phyloP scores from a whole-genome alignment of 495 filamentous ascomycete species.

The Podospora pseudocomata region DNA sequence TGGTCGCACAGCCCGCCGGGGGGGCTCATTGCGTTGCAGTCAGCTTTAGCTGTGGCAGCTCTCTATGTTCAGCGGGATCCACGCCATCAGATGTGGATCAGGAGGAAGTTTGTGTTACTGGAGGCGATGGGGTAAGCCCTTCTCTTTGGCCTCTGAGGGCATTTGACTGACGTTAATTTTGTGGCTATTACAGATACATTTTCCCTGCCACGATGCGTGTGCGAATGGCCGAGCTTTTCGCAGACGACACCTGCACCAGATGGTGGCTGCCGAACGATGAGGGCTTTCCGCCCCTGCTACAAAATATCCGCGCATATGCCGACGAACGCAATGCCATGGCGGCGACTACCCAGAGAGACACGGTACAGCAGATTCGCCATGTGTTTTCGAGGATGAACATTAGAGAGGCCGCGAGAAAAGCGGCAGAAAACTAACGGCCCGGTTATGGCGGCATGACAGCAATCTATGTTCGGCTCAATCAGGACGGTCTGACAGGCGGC shows the following conservation, averaged over 20 bases:
- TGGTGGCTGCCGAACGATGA: slow-evolving; percentile 91
- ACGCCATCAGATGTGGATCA: slow-evolving; percentile 76
- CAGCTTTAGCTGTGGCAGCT: slow-evolving; percentile 68
- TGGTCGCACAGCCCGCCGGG: slow-evolving; percentile 70
- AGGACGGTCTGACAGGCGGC: not conserved
- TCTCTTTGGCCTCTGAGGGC: not conserved
- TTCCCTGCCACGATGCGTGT: slow-evolving; percentile 69
- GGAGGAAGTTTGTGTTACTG: slow-evolving; percentile 71
- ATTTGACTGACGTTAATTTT: not conserved
- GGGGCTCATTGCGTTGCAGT: slow-evolving; percentile 66
- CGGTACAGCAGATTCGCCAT: slow-evolving; percentile 70
- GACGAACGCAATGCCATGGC: slow-evolving; percentile 64
- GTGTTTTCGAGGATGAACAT: slow-evolving; percentile 57
- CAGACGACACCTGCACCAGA: slow-evolving; percentile 59
- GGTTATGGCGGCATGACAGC: not conserved
- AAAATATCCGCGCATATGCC: slow-evolving; percentile 70
- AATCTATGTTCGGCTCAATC: too few species aligned
- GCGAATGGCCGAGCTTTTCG: slow-evolving; percentile 69
- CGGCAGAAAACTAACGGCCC: not conserved
- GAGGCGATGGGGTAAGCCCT: slow-evolving; percentile 76
- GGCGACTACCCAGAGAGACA: slow-evolving; percentile 59
- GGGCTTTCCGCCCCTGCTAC: slow-evolving; percentile 64
- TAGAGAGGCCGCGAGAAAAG: not conserved
- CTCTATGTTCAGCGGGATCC: slow-evolving; percentile 73
- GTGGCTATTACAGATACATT: slow-evolving; percentile 61